phyloP scores from a whole-genome alignment of 768 basidiomycete genomes.

The Filobasidium wieringae region DNA sequence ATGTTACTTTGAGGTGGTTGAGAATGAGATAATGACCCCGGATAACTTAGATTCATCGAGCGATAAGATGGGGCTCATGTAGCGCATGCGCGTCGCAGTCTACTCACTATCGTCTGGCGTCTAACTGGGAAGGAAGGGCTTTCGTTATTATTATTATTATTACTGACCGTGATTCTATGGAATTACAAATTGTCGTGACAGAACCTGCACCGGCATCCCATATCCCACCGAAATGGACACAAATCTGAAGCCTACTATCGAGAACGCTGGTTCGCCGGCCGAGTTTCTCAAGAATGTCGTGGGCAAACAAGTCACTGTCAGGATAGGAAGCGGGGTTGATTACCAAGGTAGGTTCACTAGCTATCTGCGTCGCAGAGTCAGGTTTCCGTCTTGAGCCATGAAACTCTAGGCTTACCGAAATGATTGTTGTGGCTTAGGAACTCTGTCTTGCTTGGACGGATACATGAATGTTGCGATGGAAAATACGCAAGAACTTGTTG shows the following conservation, averaged over 20 bases:
- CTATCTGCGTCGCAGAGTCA: background rate
- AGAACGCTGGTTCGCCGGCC: slow-evolving; percentile 62
- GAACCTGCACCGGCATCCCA: background rate
- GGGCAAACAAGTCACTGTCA: slow-evolving; percentile 86
- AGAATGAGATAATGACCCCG: background rate
- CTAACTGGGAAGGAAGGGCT: no score
- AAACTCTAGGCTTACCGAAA: background rate
- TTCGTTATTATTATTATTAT: background rate
- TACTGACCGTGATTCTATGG: background rate
- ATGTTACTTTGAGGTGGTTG: background rate
- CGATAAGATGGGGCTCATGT: no score
- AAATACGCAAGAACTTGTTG: slow-evolving; percentile 90
- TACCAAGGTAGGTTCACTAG: slow-evolving; percentile 59
- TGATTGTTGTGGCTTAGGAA: slow-evolving; percentile 46
- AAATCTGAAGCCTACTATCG: slow-evolving; percentile 12
- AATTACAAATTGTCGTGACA: background rate
- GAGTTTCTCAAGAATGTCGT: slow-evolving; percentile 92
- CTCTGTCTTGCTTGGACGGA: slow-evolving; percentile 88
- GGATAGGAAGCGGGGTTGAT: slow-evolving; percentile 82
- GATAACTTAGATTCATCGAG: slow-evolving; percentile 12
- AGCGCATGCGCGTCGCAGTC: no score
- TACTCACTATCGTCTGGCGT: no score
- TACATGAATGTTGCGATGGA: slow-evolving; percentile 99
- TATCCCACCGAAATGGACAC: slow-evolving; percentile 18
- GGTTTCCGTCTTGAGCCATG: background rate